Base-by-base conservation (phyloP, 306 rosid genomes). In the Vigna radiata region DNA sequence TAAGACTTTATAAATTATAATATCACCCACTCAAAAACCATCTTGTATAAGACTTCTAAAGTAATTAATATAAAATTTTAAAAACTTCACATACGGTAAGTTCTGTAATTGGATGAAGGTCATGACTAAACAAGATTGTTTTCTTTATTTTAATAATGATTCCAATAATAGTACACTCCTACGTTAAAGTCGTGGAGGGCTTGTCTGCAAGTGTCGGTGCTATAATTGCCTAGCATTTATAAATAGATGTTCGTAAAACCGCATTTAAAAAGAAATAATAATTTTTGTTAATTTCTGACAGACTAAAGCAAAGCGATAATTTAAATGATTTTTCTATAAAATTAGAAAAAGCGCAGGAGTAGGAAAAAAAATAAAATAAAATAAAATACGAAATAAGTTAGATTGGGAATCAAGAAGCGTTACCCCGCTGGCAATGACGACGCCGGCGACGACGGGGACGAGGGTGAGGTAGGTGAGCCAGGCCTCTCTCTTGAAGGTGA, bases 401-500 rank as follows among this genome's bases (percentile, higher is more conserved):
- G 15, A 53, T 19, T 8, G 5, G 33, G 63, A 19, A 19, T 16
- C 1, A 15, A 0, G 17, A 46, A 72, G 29, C 1, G 58, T 63
- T 90, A 96, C 99, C 94, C 99, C 99, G 75, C 99, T 96, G 4
- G 98, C 99, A 81, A 96, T 91, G 79, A 96, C 61, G 83, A 96
- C 99, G 0, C 99, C 99, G 14, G 97, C 86, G 58, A 96, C 96
- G 63, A 96, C 99, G 37, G 99, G 99, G 63, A 96, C 2, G 67
- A 96, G 99, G 23, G 99, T 86, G 44, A 93, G 68, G 47, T 96
- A 96, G 12, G 99, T 96, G 63, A 96, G 91, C 96, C 96, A 96
- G 33, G 99, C 98, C 82, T 96, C 99, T 56, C 97, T 83, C 84
- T 93, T 96, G 33, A 93, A 39, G 3, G 99, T 96, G 86, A 96